phyloP scores from a whole-genome alignment of 441 rosid species.

The Eruca vesicaria region DNA sequence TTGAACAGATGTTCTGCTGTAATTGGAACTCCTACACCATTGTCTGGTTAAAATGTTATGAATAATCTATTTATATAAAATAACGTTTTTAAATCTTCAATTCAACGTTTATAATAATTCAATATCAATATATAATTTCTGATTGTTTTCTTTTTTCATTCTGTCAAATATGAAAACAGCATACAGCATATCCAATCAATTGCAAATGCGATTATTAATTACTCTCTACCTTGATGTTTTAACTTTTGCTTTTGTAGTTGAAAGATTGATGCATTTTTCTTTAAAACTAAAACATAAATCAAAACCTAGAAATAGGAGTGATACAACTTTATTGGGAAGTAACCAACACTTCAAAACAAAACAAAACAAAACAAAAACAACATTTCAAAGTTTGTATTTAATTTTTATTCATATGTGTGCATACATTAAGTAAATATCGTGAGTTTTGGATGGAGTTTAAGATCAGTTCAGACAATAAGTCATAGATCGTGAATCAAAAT shows the following conservation, averaged over 20 bases:
- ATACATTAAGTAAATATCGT: no score
- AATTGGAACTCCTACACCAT: background rate
- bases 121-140: background rate
- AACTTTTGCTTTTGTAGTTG: no score
- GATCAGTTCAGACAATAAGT: background rate
- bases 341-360: no score
- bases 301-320: no score
- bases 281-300: no score
- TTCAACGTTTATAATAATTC: background rate
- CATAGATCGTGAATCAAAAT: background rate
- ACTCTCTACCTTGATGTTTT: no score
- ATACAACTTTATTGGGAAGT: no score
- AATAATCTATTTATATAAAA: background rate
- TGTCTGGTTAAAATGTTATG: background rate
- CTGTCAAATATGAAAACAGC: background rate
- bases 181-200: background rate
- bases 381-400: no score
- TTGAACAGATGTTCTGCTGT: background rate
- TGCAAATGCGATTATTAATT: background rate
- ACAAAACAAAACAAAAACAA: no score
- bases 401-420: no score
- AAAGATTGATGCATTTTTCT: no score
- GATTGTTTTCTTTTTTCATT: background rate
- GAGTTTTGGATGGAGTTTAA: background rate
- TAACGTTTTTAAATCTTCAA: background rate